phyloP scores from a whole-genome alignment of 2,329 filamentous ascomycete genomes.

The Penicillium digitatum region DNA sequence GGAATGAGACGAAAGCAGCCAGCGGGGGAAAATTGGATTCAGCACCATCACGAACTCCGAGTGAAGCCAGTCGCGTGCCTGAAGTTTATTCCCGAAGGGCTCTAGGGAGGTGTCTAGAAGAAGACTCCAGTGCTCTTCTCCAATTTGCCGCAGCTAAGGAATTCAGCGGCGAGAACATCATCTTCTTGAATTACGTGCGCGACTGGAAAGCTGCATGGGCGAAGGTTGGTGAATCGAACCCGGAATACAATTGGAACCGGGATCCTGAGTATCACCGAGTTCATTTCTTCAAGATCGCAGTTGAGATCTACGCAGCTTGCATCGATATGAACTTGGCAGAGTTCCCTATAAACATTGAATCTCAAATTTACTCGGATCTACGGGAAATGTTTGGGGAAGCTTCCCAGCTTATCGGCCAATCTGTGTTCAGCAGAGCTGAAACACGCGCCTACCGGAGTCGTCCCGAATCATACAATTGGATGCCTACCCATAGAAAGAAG shows the following conservation, averaged over 20 bases:
- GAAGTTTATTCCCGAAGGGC: not conserved
- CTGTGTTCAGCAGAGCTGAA: too few relatives aligned
- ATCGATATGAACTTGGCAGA: not conserved
- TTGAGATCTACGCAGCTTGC: not conserved
- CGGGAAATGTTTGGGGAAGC: not conserved
- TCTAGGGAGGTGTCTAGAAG: not conserved
- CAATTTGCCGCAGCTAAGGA: not conserved
- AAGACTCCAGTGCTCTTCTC: not conserved
- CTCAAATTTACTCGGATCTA: not conserved
- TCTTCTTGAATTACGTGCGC: not conserved
- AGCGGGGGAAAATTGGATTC: not conserved
- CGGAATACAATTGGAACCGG: not conserved
- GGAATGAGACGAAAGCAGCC: not conserved
- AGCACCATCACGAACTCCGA: not conserved
- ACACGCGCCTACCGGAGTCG: not conserved
- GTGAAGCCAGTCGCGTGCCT: not conserved
- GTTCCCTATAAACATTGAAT: not conserved
- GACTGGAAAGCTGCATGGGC: not conserved
- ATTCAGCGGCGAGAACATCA: not conserved
- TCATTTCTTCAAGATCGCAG: not conserved
- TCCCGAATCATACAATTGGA: not conserved
- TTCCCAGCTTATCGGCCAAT: not conserved
- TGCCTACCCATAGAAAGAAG: not conserved
- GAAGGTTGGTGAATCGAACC: not conserved
- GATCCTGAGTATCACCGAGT: not conserved